These are phyloP conservation scores for Exophiala oligosperma DNA, from an alignment of 2,329 filamentous ascomycete species.

Conservation along the genomic window DNA sequence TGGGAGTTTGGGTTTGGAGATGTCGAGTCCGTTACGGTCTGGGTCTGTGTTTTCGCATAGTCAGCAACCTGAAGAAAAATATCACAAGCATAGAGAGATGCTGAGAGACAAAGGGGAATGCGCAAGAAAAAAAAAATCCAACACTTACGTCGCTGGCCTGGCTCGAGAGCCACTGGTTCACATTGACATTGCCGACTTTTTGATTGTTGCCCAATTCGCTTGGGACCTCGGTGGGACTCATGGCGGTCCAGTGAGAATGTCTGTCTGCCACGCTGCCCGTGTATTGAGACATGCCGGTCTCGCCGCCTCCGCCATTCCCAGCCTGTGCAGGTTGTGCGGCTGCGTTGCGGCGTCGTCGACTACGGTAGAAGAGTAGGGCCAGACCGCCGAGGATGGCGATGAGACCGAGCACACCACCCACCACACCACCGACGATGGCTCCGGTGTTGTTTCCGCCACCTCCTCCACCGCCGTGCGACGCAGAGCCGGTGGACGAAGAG, in stretches of 20 bases:
- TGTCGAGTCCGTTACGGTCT: conserved; percentile 13
- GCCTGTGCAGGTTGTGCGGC: background rate
- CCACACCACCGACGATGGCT: conserved; percentile 30
- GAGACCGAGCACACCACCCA: conserved; percentile 27
- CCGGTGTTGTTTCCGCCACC: conserved; percentile 18
- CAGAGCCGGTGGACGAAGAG: background rate
- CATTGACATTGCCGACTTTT: conserved; percentile 11
- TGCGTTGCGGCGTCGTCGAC: conserved; percentile 10
- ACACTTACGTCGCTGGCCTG: conserved; percentile 22
- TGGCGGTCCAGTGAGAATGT: conserved; percentile 22
- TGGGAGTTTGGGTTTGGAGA: conserved; percentile 3
- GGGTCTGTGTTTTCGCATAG: conserved; percentile 1
- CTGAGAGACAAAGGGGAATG: background rate
- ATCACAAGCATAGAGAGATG: background rate
- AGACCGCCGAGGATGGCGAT: conserved; percentile 18
- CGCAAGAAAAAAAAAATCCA: background rate
- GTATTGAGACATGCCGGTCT: conserved; percentile 6
- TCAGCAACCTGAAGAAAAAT: conserved; percentile 1
- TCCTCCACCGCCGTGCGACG: background rate
- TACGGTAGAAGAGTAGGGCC: conserved; percentile 20
- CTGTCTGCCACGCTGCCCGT: conserved; percentile 10
- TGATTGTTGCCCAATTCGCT: conserved; percentile 16
- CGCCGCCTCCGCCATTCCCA: background rate
- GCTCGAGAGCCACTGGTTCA: conserved; percentile 26
- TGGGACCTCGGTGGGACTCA: conserved; percentile 18